phyloP scores from a whole-genome alignment of 805 yeast genomes.

The Myxozyma kluyveri region DNA sequence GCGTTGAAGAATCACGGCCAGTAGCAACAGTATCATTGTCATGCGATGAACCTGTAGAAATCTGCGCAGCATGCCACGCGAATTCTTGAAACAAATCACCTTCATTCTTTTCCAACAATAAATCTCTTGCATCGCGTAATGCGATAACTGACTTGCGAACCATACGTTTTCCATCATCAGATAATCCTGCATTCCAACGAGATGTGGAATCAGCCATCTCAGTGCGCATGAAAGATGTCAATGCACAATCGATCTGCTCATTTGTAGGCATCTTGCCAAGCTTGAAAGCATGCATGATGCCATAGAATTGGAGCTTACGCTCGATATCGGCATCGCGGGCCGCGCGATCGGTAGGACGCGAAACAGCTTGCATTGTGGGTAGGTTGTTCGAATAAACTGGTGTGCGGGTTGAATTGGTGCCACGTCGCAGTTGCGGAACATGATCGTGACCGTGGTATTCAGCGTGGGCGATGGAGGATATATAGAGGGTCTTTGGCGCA shows the following conservation, averaged over 20 bases:
- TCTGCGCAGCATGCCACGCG: conserved; percentile 21
- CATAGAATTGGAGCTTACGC: conserved; percentile 23
- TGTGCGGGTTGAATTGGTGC: no score
- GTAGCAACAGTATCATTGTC: neutral
- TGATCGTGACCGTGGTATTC: no score
- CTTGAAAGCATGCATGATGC: conserved; percentile 22
- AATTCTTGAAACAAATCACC: conserved; percentile 27
- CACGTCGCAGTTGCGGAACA: no score
- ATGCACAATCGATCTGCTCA: conserved; percentile 27
- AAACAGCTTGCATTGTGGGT: conserved; percentile 2
- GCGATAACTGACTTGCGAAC: conserved; percentile 12
- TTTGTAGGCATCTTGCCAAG: conserved; percentile 30
- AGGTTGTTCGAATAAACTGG: no score
- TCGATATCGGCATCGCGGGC: conserved; percentile 24
- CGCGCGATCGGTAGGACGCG: conserved; percentile 14
- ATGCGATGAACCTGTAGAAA: neutral
- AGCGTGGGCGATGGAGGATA: neutral
- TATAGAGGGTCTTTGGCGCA: neutral
- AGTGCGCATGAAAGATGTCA: conserved; percentile 16
- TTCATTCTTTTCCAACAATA: conserved; percentile 23
- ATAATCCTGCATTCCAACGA: conserved; percentile 9
- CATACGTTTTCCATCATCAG: conserved; percentile 17
- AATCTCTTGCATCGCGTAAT: conserved; percentile 11
- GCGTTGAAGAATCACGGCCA: conserved; percentile 11
- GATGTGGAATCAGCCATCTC: conserved; percentile 10